A percentile compares a stretch with the other conserved stretches of the same genome.
Conservation (phyloP, 495 filamentous ascomycete genomes). For the Lepraria neglecta region DNA sequence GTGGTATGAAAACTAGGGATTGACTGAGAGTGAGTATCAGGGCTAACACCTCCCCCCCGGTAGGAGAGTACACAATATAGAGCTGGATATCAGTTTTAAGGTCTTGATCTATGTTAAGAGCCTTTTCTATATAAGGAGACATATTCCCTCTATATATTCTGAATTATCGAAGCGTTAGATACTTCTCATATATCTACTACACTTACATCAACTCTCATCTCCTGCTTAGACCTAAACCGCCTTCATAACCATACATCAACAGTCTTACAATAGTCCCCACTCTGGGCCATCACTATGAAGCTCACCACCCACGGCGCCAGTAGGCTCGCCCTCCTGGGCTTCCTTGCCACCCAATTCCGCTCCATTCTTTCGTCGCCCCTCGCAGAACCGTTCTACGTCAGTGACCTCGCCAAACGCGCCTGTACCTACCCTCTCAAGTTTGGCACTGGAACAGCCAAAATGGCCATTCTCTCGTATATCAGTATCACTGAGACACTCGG, state of each 20-base stretch:
- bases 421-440: constrained; percentile 8
- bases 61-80: constrained; percentile 4
- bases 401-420: neutral
- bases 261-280: constrained; percentile 4
- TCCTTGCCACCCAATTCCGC: constrained; percentile 3
- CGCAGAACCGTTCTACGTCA: constrained; percentile 2
- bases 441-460: constrained; percentile 3
- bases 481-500: neutral
- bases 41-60: constrained; percentile 1
- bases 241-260: constrained; percentile 7
- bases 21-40: constrained; percentile 5
- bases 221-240: constrained; percentile 4
- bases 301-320: constrained; percentile 3
- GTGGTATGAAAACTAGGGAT: constrained; percentile 8
- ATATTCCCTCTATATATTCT: neutral
- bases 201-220: constrained; percentile 7
- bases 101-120: constrained; percentile 4
- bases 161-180: constrained; percentile 5
- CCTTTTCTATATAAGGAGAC: constrained; percentile 5
- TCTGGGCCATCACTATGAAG: constrained; percentile 8
- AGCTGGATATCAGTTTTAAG: constrained; percentile 7
- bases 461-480: neutral
- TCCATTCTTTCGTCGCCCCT: constrained; percentile 1
- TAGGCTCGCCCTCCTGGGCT: constrained; percentile 3
- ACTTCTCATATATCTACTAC: constrained; percentile 6